Conservation (phyloP, 2,329 filamentous ascomycete species). For the Ophiostoma sp. region DNA sequence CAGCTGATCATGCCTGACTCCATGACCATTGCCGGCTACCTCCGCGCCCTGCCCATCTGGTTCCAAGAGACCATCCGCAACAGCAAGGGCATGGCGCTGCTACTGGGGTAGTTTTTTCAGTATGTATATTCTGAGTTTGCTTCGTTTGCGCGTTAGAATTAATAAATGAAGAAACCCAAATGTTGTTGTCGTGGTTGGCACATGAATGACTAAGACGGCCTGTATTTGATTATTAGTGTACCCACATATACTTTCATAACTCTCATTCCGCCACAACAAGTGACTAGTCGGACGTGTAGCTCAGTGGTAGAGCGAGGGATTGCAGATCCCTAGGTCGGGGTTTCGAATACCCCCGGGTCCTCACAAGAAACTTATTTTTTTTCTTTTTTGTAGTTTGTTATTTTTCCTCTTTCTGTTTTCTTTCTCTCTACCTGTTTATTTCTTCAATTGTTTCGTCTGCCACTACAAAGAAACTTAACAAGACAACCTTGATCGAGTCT, state of each 20-base stretch:
- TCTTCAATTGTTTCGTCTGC: background rate
- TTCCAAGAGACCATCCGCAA: background rate
- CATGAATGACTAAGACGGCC: background rate
- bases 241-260: background rate
- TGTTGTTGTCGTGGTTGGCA: too few relatives aligned
- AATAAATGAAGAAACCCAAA: too few relatives aligned
- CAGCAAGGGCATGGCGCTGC: background rate
- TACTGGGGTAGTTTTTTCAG: background rate
- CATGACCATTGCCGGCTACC: background rate
- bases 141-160: too few relatives aligned
- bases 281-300: slow-evolving; percentile 20
- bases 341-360: slow-evolving; percentile 24
- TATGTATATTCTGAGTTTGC: too few relatives aligned
- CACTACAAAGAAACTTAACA: too few relatives aligned
- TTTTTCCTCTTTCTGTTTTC: background rate
- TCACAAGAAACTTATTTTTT: slow-evolving; percentile 15
- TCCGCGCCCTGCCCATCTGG: slow-evolving; percentile 3
- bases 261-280: background rate
- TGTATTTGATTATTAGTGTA: background rate
- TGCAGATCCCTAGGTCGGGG: slow-evolving; percentile 24
- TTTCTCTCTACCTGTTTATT: background rate
- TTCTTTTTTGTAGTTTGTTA: background rate
- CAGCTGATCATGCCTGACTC: background rate
- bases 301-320: slow-evolving; percentile 25
- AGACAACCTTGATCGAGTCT: too few relatives aligned